Conservation (phyloP, 139 green algal genomes). For the Chlorella sp. region DNA sequence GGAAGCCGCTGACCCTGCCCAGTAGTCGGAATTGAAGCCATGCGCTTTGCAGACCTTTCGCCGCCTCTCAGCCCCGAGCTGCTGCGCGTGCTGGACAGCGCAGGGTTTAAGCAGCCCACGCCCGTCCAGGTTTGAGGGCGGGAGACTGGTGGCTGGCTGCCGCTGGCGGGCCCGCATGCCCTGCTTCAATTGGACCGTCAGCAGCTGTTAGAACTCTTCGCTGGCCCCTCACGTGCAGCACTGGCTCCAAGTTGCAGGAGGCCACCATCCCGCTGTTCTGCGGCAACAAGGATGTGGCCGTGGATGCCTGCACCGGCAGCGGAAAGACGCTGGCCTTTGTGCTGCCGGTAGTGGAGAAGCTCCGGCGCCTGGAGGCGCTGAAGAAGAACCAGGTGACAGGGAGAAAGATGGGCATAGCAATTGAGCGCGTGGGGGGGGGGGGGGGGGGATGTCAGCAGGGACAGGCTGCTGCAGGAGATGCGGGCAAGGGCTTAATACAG, state of each 20-base stretch:
- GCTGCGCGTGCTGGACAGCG: not conserved
- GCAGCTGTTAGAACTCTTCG: not conserved
- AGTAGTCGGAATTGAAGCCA: not conserved
- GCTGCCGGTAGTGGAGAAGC: conserved; percentile 90
- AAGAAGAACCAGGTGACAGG: conserved; percentile 77
- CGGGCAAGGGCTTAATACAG: too few relatives aligned
- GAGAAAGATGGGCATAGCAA: not conserved
- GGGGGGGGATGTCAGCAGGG: too few relatives aligned
- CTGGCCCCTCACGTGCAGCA: not conserved
- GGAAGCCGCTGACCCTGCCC: too few relatives aligned
- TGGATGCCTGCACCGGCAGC: conserved; percentile 96
- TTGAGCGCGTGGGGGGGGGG: too few relatives aligned
- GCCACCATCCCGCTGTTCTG: conserved; percentile 92
- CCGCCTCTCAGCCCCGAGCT: not conserved
- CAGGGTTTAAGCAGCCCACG: not conserved
- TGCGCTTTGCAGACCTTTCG: not conserved
- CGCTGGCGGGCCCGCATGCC: too few relatives aligned
- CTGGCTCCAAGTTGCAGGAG: conserved; percentile 63
- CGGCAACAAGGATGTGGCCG: conserved; percentile 95
- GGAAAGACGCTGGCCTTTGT: conserved; percentile 99
- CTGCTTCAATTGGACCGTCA: too few relatives aligned
- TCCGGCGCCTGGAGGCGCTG: conserved; percentile 76
- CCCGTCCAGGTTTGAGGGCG: not conserved
- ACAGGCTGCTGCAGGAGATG: too few relatives aligned
- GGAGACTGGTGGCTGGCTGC: not conserved